Conservation (phyloP, 1,139 yeast genomes). For the Kodamaea suecica region DNA sequence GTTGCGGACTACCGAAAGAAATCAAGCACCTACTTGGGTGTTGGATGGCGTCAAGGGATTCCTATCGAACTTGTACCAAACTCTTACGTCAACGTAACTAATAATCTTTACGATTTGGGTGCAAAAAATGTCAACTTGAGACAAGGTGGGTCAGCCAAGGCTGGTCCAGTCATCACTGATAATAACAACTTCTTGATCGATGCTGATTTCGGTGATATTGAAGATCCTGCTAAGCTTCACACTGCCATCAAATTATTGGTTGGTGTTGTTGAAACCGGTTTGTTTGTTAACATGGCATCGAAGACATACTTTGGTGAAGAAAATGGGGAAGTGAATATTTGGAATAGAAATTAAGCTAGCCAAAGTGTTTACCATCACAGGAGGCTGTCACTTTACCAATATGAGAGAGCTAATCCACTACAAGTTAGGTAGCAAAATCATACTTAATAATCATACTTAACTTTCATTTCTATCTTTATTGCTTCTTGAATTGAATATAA, state of each 20-base stretch:
- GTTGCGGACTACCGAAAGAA: slow-evolving; percentile 93
- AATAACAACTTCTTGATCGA: slow-evolving; percentile 92
- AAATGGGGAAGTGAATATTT: slow-evolving; percentile 55
- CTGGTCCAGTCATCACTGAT: slow-evolving; percentile 98
- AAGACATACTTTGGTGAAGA: slow-evolving; percentile 88
- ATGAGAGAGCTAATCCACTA: too few species aligned
- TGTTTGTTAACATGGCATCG: slow-evolving; percentile 68
- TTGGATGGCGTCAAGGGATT: slow-evolving; percentile 83
- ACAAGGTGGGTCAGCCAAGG: slow-evolving; percentile 87
- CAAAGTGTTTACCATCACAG: too few species aligned
- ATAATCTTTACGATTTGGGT: slow-evolving; percentile 62
- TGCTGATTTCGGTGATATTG: slow-evolving; percentile 83
- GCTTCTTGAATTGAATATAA: background rate
- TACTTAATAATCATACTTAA: too few species aligned
- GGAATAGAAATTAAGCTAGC: slow-evolving; percentile 12
- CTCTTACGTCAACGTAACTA: slow-evolving; percentile 73
- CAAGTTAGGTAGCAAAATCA: too few species aligned
- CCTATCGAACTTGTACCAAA: slow-evolving; percentile 95
- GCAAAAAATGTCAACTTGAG: slow-evolving; percentile 67
- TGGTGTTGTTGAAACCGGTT: slow-evolving; percentile 97
- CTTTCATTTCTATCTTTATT: too few species aligned
- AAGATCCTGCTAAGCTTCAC: slow-evolving; percentile 60
- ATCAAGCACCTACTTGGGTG: slow-evolving; percentile 64
- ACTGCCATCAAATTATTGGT: slow-evolving; percentile 65
- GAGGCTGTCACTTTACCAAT: too few species aligned